Evolutionary conservation across 306 rosid genomes (phyloP), one percentile per base, ranked within the genome.

Genomic region (Malus sylvestris): DNA sequence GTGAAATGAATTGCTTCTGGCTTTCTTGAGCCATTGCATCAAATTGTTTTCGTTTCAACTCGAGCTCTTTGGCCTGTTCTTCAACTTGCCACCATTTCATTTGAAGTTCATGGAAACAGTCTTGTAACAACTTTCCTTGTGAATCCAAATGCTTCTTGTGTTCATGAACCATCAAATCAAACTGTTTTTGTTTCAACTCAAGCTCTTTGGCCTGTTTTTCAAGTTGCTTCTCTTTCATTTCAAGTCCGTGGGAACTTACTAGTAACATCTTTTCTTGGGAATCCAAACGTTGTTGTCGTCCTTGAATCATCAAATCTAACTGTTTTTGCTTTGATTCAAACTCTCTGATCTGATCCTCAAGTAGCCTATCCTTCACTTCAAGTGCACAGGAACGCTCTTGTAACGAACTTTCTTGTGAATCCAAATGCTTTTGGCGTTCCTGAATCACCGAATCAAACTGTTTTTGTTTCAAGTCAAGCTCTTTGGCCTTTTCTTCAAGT

Each of bases 181-280:
- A 23, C 29, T 78, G 85, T 63, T 32, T 80, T 72, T 67, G 80
- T 46, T 38, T 69, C 16, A 18, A 69, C 29, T 79, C 80, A 58
- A 82, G 68, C 67, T 83, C 73, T 65, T 5, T 81, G 35, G 32
- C 62, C 53, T 27, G 45, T 64, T 22, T 66, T 53, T 72, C 70
- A 25, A 74, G 33, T 62, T 66, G 75, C 63, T 46, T 80, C 73
- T 64, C 81, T 45, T 44, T 67, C 14, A 12, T 73, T 29, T 82
- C 79, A 62, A 83, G 68, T 55, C 84, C 75, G 32, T 2, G 72
- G 19, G 35, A 57, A 23, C 20, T 44, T n/a, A 42, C 74, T 10
- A 29, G 40, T 15, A 63, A 15, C 32, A 25, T 29, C 42, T 63
- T 14, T 63, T 63, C 67, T 11, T 51, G 75, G 2, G 46, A 71